These are phyloP conservation scores for Solanum lycopersicoides DNA, from an alignment of 257 asterid genomes.

Conservation along the genomic window DNA sequence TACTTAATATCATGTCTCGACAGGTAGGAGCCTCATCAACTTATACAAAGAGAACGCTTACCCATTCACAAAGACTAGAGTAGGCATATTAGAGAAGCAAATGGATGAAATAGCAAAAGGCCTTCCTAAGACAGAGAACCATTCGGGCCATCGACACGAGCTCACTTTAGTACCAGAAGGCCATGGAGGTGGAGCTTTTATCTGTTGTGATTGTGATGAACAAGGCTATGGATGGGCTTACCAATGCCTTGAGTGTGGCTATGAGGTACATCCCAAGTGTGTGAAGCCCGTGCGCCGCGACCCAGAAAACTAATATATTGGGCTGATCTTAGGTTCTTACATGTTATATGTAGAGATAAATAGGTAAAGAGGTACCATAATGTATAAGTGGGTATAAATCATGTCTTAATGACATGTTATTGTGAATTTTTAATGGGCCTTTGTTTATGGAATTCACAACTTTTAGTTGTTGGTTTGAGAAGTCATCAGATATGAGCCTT, in stretches of 20 bases:
- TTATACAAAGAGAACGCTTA: slow-evolving; percentile 47
- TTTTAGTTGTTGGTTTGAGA: background rate
- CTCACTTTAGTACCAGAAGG: slow-evolving; percentile 60
- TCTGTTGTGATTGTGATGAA: slow-evolving; percentile 75
- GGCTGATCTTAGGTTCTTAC: background rate
- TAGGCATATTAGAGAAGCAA: slow-evolving; percentile 30
- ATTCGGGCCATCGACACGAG: slow-evolving; percentile 43
- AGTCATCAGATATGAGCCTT: background rate
- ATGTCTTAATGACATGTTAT: background rate
- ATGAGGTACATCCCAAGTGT: slow-evolving; percentile 68
- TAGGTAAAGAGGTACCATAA: background rate
- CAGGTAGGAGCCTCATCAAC: slow-evolving; percentile 47
- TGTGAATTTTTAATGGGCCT: background rate
- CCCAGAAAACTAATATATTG: background rate
- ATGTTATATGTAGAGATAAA: background rate
- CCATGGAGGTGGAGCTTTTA: slow-evolving; percentile 56
- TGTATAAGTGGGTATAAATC: background rate
- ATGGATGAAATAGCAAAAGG: slow-evolving; percentile 34
- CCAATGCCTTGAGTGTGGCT: slow-evolving; percentile 62
- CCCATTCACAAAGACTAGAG: slow-evolving; percentile 39
- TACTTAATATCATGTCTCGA: background rate
- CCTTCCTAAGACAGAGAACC: slow-evolving; percentile 31
- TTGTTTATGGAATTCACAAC: background rate
- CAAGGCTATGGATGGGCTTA: slow-evolving; percentile 84
- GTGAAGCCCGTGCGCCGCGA: slow-evolving; percentile 5